Evolutionary conservation across 179 eudicot genomes (phyloP).

Genomic region (Beta corolliflora): DNA sequence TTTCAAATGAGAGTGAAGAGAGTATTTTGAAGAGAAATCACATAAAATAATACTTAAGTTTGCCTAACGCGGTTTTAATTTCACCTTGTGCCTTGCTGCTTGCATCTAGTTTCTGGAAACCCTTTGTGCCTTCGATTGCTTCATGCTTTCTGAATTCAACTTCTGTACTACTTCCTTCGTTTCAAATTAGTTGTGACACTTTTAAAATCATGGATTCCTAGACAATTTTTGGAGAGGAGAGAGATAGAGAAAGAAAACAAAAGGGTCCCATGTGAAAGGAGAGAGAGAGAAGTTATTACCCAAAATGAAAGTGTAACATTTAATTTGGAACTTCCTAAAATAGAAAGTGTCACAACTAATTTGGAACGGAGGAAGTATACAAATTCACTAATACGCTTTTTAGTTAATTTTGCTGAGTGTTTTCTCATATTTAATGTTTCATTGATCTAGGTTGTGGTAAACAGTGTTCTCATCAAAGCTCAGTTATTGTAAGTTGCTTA

Average conservation of each 20-base stretch:
- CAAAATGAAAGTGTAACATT: too few relatives aligned
- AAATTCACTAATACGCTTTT: neutral
- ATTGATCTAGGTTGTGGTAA: constrained; percentile 27
- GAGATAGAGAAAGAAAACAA: too few relatives aligned
- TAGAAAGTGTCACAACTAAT: too few relatives aligned
- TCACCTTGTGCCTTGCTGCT: neutral
- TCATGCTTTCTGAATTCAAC: neutral
- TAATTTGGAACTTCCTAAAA: too few relatives aligned
- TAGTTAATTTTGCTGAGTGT: neutral
- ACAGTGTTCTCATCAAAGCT: constrained; percentile 27
- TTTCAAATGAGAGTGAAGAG: neutral
- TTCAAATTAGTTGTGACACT: too few relatives aligned
- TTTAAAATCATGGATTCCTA: too few relatives aligned
- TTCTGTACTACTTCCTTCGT: neutral
- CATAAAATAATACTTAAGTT: neutral
- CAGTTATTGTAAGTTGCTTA: constrained; percentile 34
- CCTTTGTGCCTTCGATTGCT: neutral
- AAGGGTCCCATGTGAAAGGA: too few relatives aligned
- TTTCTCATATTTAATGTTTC: constrained; percentile 13
- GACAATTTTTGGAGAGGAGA: too few relatives aligned
- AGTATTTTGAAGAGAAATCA: neutral
- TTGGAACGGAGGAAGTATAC: neutral
- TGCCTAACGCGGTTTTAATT: neutral
- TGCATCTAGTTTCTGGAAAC: neutral
- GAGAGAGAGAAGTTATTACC: too few relatives aligned